Percentiles rank a stretch among this genome's conserved stretches.
Conservation (phyloP, 345 rosid species). For the Nephelium lappaceum region DNA sequence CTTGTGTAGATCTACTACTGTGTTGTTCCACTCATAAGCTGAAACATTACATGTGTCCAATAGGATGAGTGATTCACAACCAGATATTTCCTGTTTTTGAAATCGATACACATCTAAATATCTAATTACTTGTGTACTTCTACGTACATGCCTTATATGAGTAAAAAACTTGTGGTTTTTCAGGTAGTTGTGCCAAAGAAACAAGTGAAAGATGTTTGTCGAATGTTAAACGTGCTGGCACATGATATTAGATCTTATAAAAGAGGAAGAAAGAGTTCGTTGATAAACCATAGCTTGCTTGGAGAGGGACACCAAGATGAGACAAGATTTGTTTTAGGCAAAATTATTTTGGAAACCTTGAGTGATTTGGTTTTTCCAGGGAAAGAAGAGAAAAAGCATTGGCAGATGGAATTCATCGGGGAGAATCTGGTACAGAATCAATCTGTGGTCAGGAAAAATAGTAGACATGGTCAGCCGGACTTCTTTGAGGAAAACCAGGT, state of each 20-base stretch:
- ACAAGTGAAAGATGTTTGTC: conserved; percentile 34
- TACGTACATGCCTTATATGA: neutral
- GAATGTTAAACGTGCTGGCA: conserved; percentile 49
- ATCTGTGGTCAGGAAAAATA: conserved; percentile 20
- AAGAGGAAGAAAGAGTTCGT: conserved; percentile 31
- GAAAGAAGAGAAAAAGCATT: conserved; percentile 17
- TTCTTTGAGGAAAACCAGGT: conserved; percentile 4
- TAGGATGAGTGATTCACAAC: neutral
- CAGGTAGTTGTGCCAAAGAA: conserved; percentile 73
- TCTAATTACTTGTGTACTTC: neutral
- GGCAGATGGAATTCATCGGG: conserved; percentile 11
- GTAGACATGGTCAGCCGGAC: conserved; percentile 9
- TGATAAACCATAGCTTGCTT: conserved; percentile 54
- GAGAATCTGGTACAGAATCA: conserved; percentile 21
- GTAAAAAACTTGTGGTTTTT: conserved; percentile 1
- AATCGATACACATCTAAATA: neutral
- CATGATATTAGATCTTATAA: conserved; percentile 38
- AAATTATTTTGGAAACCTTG: conserved; percentile 74
- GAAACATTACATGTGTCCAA: neutral
- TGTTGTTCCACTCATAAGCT: neutral
- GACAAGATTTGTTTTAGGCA: conserved; percentile 71
- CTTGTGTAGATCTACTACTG: neutral
- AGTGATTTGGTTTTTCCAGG: conserved; percentile 35
- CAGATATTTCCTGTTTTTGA: neutral
- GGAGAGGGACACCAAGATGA: conserved; percentile 59